Evolutionary conservation across 257 asterid genomes (phyloP).

Genomic region (Solanum peruvianum): DNA sequence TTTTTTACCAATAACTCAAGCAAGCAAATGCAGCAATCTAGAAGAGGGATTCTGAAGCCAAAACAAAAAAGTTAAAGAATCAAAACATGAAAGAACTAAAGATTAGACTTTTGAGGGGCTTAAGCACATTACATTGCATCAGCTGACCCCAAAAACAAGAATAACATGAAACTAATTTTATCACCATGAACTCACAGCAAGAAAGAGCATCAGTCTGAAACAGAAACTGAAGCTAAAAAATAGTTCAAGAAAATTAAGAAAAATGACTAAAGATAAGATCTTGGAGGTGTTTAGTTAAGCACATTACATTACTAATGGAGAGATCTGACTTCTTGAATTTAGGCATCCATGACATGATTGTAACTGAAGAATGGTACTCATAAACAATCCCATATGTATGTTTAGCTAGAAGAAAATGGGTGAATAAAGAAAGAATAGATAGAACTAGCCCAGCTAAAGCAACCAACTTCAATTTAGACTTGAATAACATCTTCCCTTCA

Average conservation of each 20-base stretch:
- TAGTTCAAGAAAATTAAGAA: background rate
- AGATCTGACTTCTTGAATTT: conserved; percentile 49
- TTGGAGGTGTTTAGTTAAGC: background rate
- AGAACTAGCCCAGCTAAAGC: conserved; percentile 70
- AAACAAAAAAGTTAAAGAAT: background rate
- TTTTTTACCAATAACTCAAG: background rate
- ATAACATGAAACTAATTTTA: background rate
- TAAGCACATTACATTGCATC: conserved; percentile 26
- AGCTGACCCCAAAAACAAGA: background rate
- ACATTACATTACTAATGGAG: conserved; percentile 38
- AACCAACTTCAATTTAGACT: conserved; percentile 72
- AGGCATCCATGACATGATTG: conserved; percentile 93
- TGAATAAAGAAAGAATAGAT: conserved; percentile 64
- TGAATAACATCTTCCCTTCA: conserved; percentile 56
- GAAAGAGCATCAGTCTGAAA: background rate
- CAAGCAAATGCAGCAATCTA: background rate
- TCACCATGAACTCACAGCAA: background rate
- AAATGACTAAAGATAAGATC: conserved; percentile 20
- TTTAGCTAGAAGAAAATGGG: conserved; percentile 85
- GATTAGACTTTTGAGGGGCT: conserved; percentile 9
- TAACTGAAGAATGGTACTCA: conserved; percentile 76
- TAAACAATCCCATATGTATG: conserved; percentile 55
- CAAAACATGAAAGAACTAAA: conserved; percentile 3
- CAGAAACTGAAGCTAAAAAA: background rate
- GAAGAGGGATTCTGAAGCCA: background rate